phyloP scores from a whole-genome alignment of 179 eudicot species.

The Patellifolia procumbens region DNA sequence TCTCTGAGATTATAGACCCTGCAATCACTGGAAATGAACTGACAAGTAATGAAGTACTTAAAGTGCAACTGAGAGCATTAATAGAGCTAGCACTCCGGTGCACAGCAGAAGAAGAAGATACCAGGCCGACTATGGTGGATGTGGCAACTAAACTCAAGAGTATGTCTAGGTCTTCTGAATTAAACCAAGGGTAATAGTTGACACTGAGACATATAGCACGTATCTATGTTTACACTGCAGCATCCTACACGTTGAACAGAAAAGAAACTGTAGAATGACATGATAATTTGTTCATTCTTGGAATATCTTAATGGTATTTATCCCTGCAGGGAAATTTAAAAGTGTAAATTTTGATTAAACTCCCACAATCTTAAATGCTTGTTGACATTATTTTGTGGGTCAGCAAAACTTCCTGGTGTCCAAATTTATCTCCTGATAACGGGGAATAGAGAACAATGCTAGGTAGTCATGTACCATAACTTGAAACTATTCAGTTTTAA shows the following conservation, averaged over 20 bases:
- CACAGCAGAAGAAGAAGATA: not conserved
- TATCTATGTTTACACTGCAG: not conserved
- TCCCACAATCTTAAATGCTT: not conserved
- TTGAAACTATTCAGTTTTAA: not conserved
- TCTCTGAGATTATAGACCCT: not conserved
- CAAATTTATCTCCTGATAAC: not conserved
- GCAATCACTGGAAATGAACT: not conserved
- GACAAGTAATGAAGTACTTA: not conserved
- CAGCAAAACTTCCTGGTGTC: not conserved
- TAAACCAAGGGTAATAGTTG: not conserved
- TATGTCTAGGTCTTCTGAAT: not conserved
- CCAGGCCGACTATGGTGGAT: constrained; percentile 4
- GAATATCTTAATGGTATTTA: not conserved
- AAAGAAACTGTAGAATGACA: not conserved
- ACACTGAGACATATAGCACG: not conserved
- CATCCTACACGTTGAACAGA: not conserved
- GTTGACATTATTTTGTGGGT: not conserved
- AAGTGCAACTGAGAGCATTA: not conserved
- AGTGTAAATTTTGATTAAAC: not conserved
- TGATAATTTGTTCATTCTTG: not conserved
- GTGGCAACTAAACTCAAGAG: not conserved
- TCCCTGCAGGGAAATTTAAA: not conserved
- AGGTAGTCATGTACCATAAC: not conserved
- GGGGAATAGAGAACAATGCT: not conserved
- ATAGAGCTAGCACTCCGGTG: not conserved